Base-by-base conservation (phyloP, 352 stramenopile genomes). In the Phytophthora gonapodyides region DNA sequence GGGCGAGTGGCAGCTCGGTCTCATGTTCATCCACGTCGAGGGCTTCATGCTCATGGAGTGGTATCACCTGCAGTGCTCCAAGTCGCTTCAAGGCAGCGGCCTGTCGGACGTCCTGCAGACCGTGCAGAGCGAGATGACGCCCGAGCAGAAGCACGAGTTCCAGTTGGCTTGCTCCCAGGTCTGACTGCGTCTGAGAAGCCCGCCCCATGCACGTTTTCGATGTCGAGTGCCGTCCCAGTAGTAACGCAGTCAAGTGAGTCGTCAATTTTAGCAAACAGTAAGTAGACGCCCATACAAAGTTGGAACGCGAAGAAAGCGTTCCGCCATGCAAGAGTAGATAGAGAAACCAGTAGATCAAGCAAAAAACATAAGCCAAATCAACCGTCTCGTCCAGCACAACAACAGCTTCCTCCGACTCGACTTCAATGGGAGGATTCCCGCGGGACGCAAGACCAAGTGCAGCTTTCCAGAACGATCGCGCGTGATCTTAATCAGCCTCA, bases 31-130 rank as follows among this genome's bases (percentile, higher is more conserved):
- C 60, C 84, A 93, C 72, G 71, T 89, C 59, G 84, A 93, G 37
- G 84, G 84, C 53, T 93, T 91, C 72, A 91, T 93, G 84, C 76
- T 93, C 61, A 90, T 93, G 80, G 84, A 93, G 64, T 93, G 84
- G 84, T 78, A 91, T 64, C 84, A 93, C 62, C 58, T 93, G 24
- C 67, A 75, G 41, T 93, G 84, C 71, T 76, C 71, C 47, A 67
- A 69, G 37, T 60, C 61, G 47, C 67, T 91, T n/a, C 78, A 82
- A 2, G 80, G 73, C 51, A 71, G 67, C 46, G 69, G 69, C 13
- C 64, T 89, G 33, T 67, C 67, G 31, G 72, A 87, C 34, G 64
- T 91, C 41, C 62, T 91, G 17, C 64, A 84, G 35, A 79, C 67
- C 7, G 82, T 85, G 46, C 80, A 88, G 60, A 84, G 53, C 31